A percentile compares a stretch with the other conserved stretches of the same genome.
These are phyloP conservation scores for Rheum nobile DNA, from an alignment of 148 eudicot species.

Conservation along the genomic window DNA sequence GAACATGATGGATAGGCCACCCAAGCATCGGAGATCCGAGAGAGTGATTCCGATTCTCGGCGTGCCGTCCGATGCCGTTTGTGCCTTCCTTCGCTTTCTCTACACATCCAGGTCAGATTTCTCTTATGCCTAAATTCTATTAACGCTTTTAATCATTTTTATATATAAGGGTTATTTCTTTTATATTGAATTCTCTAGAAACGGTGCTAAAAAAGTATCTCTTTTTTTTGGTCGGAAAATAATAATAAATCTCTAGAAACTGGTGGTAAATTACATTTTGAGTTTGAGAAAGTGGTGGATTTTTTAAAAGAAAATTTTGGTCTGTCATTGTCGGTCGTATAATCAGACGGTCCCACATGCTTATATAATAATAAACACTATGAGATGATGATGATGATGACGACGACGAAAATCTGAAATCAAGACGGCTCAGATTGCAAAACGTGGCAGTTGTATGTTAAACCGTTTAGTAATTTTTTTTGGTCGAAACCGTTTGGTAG, in stretches of 20 bases:
- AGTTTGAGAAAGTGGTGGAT: background rate
- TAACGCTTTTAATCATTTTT: background rate
- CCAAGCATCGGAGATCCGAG: conserved; percentile 31
- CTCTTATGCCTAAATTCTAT: background rate
- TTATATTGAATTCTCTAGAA: no score
- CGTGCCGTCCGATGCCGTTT: conserved; percentile 68
- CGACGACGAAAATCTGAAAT: background rate
- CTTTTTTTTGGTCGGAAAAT: no score
- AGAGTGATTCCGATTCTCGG: conserved; percentile 49
- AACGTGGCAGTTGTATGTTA: background rate
- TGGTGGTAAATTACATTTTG: background rate
- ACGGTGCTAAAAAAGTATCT: no score
- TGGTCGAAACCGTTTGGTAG: no score
- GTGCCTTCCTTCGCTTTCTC: conserved; percentile 50
- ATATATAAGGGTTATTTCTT: background rate
- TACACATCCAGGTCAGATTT: conserved; percentile 40
- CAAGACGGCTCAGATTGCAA: background rate
- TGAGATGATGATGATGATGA: background rate
- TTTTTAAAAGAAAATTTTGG: background rate
- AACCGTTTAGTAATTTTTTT: background rate
- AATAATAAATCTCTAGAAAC: background rate
- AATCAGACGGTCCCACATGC: background rate
- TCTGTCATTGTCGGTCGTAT: background rate
- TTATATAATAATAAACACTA: background rate
- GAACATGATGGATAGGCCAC: conserved; percentile 35